Percentiles rank a stretch among this genome's conserved stretches.
phyloP scores from a whole-genome alignment of 805 yeast species.

The Hanseniaspora valbyensis region DNA sequence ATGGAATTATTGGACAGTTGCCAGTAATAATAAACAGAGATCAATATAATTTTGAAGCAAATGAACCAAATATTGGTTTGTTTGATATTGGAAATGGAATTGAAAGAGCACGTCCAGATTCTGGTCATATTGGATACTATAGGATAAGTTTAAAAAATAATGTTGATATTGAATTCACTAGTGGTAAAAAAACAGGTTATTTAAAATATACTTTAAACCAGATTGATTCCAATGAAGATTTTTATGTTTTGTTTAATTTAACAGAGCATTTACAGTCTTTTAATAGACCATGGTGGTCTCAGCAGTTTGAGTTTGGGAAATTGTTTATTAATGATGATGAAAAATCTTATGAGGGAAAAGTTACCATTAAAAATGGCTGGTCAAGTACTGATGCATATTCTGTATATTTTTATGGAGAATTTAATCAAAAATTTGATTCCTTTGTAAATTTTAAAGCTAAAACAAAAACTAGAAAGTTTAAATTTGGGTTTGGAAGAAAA shows the following conservation, averaged over 20 bases:
- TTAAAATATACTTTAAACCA: conserved; percentile 22
- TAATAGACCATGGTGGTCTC: conserved; percentile 29
- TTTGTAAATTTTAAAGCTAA: too few relatives aligned
- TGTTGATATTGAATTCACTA: conserved; percentile 26
- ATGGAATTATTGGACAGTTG: conserved; percentile 30
- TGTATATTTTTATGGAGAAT: conserved; percentile 28
- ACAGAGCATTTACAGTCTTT: conserved; percentile 27
- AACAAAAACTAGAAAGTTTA: too few relatives aligned
- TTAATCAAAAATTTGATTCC: conserved; percentile 20
- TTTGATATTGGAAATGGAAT: conserved; percentile 17
- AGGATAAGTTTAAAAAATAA: conserved; percentile 21
- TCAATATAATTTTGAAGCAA: too few relatives aligned
- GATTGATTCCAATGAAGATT: conserved; percentile 12
- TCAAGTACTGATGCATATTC: conserved; percentile 27
- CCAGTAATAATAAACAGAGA: conserved; percentile 17
- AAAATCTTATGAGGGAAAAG: conserved; percentile 23
- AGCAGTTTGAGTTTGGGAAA: conserved; percentile 26
- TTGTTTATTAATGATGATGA: conserved; percentile 18
- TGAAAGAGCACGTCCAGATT: conserved; percentile 20
- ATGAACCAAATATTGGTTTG: neutral
- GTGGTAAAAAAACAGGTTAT: conserved; percentile 26
- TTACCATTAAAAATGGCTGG: conserved; percentile 29
- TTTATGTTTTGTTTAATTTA: conserved; percentile 24
- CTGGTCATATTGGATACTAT: conserved; percentile 25
- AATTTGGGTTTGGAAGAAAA: conserved; percentile 9